Percentiles rank a stretch among this genome's conserved stretches.
phyloP scores from a whole-genome alignment of 305 asterid genomes.

The Solanum chacoense region DNA sequence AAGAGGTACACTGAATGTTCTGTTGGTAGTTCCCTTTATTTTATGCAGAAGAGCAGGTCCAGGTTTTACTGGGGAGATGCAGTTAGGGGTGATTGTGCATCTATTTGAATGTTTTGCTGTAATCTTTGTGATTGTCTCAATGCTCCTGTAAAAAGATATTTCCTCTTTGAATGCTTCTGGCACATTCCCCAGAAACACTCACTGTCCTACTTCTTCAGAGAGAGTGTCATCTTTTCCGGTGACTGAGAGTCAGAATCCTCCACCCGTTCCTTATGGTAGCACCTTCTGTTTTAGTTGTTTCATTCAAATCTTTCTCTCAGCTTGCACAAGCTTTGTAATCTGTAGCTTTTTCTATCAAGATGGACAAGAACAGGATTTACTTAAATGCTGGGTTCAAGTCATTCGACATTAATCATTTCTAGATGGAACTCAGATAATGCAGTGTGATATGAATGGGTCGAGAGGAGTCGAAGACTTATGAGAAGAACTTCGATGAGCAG shows the following conservation, averaged over 20 bases:
- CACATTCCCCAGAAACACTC: not conserved
- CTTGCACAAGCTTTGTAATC: not conserved
- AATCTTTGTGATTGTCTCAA: not conserved
- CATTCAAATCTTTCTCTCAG: not conserved
- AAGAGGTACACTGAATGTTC: conserved; percentile 36
- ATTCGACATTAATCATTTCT: not conserved
- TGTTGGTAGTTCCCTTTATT: not conserved
- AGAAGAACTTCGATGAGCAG: not conserved
- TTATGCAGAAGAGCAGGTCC: not conserved
- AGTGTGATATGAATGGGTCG: not conserved
- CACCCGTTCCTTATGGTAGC: not conserved
- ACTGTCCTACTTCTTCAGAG: not conserved
- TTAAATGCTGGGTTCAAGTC: not conserved
- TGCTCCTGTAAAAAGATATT: not conserved
- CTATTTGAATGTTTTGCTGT: not conserved
- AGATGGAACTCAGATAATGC: not conserved
- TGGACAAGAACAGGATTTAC: not conserved
- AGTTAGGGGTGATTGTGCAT: not conserved
- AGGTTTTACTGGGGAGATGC: not conserved
- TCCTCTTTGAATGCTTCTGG: not conserved
- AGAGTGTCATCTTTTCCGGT: not conserved
- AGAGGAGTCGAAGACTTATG: not conserved
- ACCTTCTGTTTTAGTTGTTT: not conserved
- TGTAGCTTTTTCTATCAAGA: not conserved
- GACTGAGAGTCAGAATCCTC: not conserved